Evolutionary conservation across 208 protist species (phyloP).

Genomic region (Leishmania braziliensis): DNA sequence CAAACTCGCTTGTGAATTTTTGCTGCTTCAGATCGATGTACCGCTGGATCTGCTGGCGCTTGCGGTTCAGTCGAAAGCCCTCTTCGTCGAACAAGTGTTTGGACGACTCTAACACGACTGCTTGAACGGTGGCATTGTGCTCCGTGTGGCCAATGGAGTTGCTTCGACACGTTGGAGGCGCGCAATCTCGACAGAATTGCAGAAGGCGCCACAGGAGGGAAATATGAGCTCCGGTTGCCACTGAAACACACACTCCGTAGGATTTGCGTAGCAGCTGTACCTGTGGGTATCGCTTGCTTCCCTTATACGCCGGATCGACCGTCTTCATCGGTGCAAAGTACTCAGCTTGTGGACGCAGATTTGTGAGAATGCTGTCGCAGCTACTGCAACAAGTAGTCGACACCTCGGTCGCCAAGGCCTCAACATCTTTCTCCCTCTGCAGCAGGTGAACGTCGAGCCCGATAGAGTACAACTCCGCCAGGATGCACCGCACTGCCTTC

Average conservation of each 20-base stretch:
- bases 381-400: not conserved
- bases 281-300: slow-evolving; percentile 64
- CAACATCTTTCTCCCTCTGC: slow-evolving; percentile 44
- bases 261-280: slow-evolving; percentile 72
- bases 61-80: slow-evolving; percentile 62
- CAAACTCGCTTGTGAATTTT: slow-evolving; percentile 30
- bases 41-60: slow-evolving; percentile 54
- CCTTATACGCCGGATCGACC: slow-evolving; percentile 65
- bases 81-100: slow-evolving; percentile 93
- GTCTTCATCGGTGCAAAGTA: slow-evolving; percentile 74
- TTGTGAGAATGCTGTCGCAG: slow-evolving; percentile 1
- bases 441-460: slow-evolving; percentile 77
- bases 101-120: slow-evolving; percentile 84
- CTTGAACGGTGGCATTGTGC: slow-evolving; percentile 76
- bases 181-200: slow-evolving; percentile 38
- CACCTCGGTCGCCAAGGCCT: slow-evolving; percentile 15
- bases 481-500: slow-evolving; percentile 39
- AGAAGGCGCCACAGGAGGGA: slow-evolving; percentile 72
- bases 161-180: slow-evolving; percentile 60
- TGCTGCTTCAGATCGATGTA: slow-evolving; percentile 38
- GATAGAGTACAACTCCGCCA: slow-evolving; percentile 52
- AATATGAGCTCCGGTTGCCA: slow-evolving; percentile 52
- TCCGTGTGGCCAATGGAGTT: slow-evolving; percentile 38
- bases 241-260: slow-evolving; percentile 82
- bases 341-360: slow-evolving; percentile 12